Evolutionary conservation across 495 filamentous ascomycete genomes (phyloP).

Genomic region (Penicillium salamii): DNA sequence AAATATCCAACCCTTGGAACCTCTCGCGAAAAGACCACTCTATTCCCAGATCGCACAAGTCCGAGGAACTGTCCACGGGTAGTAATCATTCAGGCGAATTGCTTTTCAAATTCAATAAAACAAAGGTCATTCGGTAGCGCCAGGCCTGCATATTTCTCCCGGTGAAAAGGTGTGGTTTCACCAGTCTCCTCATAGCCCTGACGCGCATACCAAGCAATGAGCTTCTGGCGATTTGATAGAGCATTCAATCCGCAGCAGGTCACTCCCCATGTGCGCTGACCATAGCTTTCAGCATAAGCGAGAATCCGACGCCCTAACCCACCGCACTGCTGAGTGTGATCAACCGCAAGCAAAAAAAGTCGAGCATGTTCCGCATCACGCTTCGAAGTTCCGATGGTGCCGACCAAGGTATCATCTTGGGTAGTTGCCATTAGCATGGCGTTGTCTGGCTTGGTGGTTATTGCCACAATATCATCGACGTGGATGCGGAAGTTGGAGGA

Average conservation of each 20-base stretch:
- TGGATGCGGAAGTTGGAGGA: constrained; percentile 28
- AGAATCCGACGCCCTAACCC: constrained; percentile 42
- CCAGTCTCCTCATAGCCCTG: constrained; percentile 41
- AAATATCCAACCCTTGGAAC: no score
- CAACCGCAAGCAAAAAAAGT: constrained; percentile 43
- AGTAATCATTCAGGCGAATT: no score
- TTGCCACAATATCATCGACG: constrained; percentile 24
- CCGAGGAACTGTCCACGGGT: no score
- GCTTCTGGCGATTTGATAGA: constrained; percentile 33
- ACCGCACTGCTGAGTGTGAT: constrained; percentile 29
- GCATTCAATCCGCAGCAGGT: constrained; percentile 34
- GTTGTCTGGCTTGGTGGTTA: constrained; percentile 37
- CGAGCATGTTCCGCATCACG: constrained; percentile 22
- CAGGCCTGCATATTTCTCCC: constrained; percentile 21
- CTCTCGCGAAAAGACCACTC: no score
- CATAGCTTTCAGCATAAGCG: constrained; percentile 38
- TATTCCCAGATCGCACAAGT: no score
- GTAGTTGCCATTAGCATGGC: constrained; percentile 33
- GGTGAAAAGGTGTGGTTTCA: constrained; percentile 37
- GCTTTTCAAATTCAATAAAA: constrained; percentile 35
- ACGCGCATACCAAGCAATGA: constrained; percentile 45
- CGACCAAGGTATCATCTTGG: constrained; percentile 21
- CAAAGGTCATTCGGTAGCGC: constrained; percentile 37
- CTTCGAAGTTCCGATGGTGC: constrained; percentile 32
- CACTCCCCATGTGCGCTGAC: constrained; percentile 25